Evolutionary conservation across 2,329 filamentous ascomycete genomes (phyloP).

Genomic region (Diaporthe capsici): DNA sequence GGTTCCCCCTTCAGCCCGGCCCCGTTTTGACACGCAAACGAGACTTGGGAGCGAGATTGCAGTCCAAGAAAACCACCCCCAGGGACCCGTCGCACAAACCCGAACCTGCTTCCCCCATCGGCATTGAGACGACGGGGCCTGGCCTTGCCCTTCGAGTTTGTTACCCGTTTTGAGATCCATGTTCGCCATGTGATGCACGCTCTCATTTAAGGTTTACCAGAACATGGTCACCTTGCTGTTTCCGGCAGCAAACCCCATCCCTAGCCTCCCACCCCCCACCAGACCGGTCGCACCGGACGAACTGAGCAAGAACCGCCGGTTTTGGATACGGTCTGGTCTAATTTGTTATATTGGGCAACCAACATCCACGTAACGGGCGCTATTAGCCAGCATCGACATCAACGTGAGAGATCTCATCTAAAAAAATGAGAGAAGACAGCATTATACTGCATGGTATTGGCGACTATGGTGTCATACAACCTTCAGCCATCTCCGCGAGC

Average conservation of each 20-base stretch:
- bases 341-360: background rate
- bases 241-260: conserved; percentile 16
- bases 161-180: conserved; percentile 30
- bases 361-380: background rate
- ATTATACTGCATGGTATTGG: background rate
- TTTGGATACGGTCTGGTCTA: background rate
- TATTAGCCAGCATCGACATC: conserved; percentile 26
- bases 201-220: conserved; percentile 25
- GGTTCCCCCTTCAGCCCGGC: background rate
- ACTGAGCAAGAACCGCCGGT: background rate
- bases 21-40: conserved; percentile 23
- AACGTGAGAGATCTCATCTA: conserved; percentile 2
- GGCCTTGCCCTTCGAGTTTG: conserved; percentile 14
- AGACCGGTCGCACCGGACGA: conserved; percentile 15
- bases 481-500: background rate
- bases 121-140: conserved; percentile 6
- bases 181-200: conserved; percentile 28
- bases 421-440: background rate
- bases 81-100: background rate
- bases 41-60: conserved; percentile 25
- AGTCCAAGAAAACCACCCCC: background rate
- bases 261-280: conserved; percentile 11
- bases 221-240: background rate
- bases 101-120: background rate
- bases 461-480: conserved; percentile 3